A percentile compares a stretch with the other conserved stretches of the same genome.
Conservation (phyloP, 2,329 filamentous ascomycete genomes). For the Fusarium sp. region DNA sequence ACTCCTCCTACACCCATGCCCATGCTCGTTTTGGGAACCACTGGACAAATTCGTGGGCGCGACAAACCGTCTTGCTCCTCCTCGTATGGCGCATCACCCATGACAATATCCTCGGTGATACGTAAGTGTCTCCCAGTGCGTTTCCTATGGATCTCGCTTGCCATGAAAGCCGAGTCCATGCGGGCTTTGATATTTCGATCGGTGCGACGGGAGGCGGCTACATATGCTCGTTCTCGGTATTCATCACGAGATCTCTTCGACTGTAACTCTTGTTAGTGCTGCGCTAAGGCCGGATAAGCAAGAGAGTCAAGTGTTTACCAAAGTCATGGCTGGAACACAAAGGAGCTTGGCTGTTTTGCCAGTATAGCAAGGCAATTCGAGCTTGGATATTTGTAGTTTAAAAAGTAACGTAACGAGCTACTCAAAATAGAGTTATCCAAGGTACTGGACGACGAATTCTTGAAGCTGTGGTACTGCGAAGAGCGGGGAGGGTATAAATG, state of each 20-base stretch:
- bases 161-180: neutral
- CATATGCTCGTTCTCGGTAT: neutral
- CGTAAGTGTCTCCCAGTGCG: neutral
- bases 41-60: neutral
- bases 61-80: neutral
- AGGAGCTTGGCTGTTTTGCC: neutral
- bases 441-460: neutral
- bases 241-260: neutral
- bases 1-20: neutral
- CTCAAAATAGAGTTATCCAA: neutral
- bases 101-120: neutral
- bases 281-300: neutral
- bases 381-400: neutral
- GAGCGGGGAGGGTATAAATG: neutral
- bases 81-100: neutral
- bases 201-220: neutral
- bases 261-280: neutral
- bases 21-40: neutral
- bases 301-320: neutral
- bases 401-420: neutral
- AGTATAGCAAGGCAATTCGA: neutral
- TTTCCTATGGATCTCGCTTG: neutral
- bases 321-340: neutral
- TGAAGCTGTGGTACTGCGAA: neutral
- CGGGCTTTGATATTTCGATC: neutral